phyloP scores from a whole-genome alignment of 208 protist species.

The Acanthamoeba lenticulata region DNA sequence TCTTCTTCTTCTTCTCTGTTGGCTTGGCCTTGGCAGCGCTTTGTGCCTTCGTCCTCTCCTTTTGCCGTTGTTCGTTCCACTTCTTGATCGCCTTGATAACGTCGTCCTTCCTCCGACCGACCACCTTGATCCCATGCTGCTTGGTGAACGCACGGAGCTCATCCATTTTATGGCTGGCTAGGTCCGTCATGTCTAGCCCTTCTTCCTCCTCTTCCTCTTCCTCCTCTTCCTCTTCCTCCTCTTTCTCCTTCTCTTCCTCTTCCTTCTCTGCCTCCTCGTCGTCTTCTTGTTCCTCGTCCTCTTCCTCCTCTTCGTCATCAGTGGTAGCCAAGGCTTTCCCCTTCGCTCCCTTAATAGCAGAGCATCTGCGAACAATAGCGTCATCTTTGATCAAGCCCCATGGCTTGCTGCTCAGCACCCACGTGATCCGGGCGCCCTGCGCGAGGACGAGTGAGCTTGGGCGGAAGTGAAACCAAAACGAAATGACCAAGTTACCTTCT shows the following conservation, averaged over 20 bases:
- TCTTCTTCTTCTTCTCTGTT: too few species aligned
- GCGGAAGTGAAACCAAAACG: not conserved
- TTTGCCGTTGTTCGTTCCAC: not conserved
- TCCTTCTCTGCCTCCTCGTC: too few species aligned
- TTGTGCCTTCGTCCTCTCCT: not conserved
- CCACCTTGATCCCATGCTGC: not conserved
- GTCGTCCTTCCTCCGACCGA: not conserved
- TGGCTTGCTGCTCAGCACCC: not conserved
- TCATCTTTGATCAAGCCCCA: not conserved
- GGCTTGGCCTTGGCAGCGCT: too few species aligned
- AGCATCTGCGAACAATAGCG: not conserved
- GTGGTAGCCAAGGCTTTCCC: too few species aligned
- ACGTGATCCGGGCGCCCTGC: not conserved
- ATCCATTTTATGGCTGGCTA: not conserved
- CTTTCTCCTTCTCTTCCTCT: not conserved
- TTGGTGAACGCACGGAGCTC: not conserved
- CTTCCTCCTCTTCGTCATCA: not conserved
- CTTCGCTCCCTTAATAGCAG: not conserved
- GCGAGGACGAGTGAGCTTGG: not conserved
- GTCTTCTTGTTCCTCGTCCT: too few species aligned
- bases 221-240: not conserved
- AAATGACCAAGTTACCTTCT: not conserved
- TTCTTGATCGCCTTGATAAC: not conserved
- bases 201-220: not conserved
- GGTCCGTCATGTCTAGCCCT: not conserved